Conservation (phyloP, 345 rosid genomes). For the Hibiscus syriacus region DNA sequence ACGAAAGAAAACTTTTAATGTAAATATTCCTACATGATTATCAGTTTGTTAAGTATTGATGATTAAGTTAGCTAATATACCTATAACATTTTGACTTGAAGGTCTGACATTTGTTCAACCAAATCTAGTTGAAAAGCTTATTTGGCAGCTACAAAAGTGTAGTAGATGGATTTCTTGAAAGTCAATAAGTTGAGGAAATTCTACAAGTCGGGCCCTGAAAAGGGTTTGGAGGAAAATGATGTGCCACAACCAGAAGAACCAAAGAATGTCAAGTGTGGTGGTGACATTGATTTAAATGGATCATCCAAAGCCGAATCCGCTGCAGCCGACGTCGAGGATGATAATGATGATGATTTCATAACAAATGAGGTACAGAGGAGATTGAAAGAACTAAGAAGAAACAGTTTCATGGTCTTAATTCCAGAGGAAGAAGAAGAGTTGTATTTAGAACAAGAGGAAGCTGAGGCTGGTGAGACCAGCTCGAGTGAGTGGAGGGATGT, state of each 20-base stretch:
- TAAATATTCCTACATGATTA: too few relatives aligned
- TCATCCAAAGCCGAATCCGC: conserved; percentile 21
- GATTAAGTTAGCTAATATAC: too few relatives aligned
- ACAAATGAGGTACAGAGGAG: conserved; percentile 90
- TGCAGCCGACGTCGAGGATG: conserved; percentile 50
- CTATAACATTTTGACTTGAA: conserved; percentile 3
- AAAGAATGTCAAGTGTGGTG: conserved; percentile 23
- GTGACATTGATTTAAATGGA: conserved; percentile 27
- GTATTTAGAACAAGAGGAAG: conserved; percentile 36
- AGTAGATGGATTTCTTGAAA: conserved; percentile 71
- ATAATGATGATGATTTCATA: conserved; percentile 81
- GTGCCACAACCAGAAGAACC: conserved; percentile 35
- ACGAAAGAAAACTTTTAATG: too few relatives aligned
- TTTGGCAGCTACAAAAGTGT: neutral
- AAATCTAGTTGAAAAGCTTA: neutral
- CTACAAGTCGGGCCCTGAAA: conserved; percentile 32
- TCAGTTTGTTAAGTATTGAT: too few relatives aligned
- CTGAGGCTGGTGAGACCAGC: conserved; percentile 51
- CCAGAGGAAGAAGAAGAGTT: conserved; percentile 81
- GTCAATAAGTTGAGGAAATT: conserved; percentile 61
- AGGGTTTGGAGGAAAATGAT: conserved; percentile 43
- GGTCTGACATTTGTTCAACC: neutral
- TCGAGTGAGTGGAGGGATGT: conserved; percentile 80
- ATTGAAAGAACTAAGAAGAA: conserved; percentile 81
- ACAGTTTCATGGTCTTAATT: conserved; percentile 88